Base-by-base conservation (phyloP, 371 early-diverging fungal species). In the Mucor circinelloides region DNA sequence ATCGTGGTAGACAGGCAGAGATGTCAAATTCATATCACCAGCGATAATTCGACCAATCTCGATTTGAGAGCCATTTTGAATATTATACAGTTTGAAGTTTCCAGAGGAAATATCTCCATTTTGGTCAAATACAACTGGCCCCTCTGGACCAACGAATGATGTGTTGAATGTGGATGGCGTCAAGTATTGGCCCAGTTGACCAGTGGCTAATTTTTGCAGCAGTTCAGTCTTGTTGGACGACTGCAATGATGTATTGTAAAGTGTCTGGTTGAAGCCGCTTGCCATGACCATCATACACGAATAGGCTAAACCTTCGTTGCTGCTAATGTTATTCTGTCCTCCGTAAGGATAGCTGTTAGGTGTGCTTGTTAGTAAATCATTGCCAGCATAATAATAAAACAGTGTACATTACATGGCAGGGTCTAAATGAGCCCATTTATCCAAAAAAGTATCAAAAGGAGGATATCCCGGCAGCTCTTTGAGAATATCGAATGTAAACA, bases 281-380 rank as follows among this genome's bases (percentile, higher is more conserved):
- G 85, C 85, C 72, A 87, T 70, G 2, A 81, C 76, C 77, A 85
- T 84, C 71, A 85, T 68, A 42, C 87, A 87, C 2, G 87, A 80
- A 55, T 87, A 87, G 1, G 87, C 85, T 21, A 77, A 69, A 71
- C 76, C 79, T 77, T 83, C 68, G 57, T 75, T 68, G 30, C 80
- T 69, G 46, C 77, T 68, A 59, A 78, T 52, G 46, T 63, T 60
- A 44, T 69, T 38, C 65, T 77, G 66, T 52, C 85, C 75, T 15
- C 71, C 76, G 66, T 73, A 78, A 32, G 79, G 73, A 58, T 75
- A 82, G 6, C 78, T 74, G 36, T 61, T 13, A 40, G 13, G 13
- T 10, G 36, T 4, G 36, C 36, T 12, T 36, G 13, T 36, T 10
- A 36, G 36, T 36, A 13, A 13, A 36, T 1, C 36, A 36, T 36